Evolutionary conservation across 1,139 yeast genomes (phyloP).

Genomic region (Hemisphaericaspora subhashii): DNA sequence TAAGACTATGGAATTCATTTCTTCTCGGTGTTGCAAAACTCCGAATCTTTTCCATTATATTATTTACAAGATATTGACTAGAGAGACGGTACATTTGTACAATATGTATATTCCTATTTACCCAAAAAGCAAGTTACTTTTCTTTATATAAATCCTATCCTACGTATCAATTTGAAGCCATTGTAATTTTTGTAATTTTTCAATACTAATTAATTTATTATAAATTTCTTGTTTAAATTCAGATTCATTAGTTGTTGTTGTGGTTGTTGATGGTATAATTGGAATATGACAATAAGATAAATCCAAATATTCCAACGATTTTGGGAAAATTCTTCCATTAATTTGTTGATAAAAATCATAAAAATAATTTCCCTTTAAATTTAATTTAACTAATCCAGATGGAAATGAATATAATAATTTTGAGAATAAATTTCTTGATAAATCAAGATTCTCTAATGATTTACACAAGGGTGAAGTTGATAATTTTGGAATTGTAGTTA

Average conservation of each 20-base stretch:
- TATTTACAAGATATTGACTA: too few species aligned
- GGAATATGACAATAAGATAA: slow-evolving; percentile 18
- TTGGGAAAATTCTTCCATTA: slow-evolving; percentile 15
- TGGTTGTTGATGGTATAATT: too few species aligned
- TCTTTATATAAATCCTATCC: too few species aligned
- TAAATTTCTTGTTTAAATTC: slow-evolving; percentile 3
- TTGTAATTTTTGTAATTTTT: slow-evolving; percentile 5
- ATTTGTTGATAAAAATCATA: slow-evolving; percentile 11
- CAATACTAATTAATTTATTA: slow-evolving; percentile 5
- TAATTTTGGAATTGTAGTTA: slow-evolving; percentile 12
- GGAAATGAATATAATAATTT: slow-evolving; percentile 17
- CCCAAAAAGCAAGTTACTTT: too few species aligned
- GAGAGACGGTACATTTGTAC: too few species aligned
- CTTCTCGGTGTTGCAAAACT: too few species aligned
- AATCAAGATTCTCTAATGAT: slow-evolving; percentile 18
- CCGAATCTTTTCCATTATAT: too few species aligned
- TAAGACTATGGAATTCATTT: too few species aligned
- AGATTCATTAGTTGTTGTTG: not conserved
- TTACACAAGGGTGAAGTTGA: slow-evolving; percentile 12
- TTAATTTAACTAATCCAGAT: slow-evolving; percentile 13
- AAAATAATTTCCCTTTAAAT: slow-evolving; percentile 24
- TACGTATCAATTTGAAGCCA: slow-evolving; percentile 6
- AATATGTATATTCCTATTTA: too few species aligned
- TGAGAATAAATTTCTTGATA: slow-evolving; percentile 25
- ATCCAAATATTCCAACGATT: slow-evolving; percentile 15